These are phyloP conservation scores for carrot (Daucus carota) DNA, from an alignment of 129 eudicot genomes.

Conservation along the genomic window DH1_v3.0 NC_030388.2:20622501-20623000, in stretches of 20 bases:
- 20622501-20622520: too few relatives aligned
- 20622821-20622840: constrained; percentile 34
- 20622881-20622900: constrained; percentile 57
- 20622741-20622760: constrained; percentile 87
- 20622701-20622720: constrained; percentile 60
- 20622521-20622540: too few relatives aligned
- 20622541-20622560: too few relatives aligned
- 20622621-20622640: too few relatives aligned
- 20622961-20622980: constrained; percentile 56
- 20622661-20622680: too few relatives aligned
- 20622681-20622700: neutral
- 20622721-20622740: constrained; percentile 78
- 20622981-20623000: constrained; percentile 77
- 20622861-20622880: constrained; percentile 50
- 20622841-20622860: constrained; percentile 51
- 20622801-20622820: constrained; percentile 59
- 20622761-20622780: constrained; percentile 68
- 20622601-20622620: too few relatives aligned
- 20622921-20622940: constrained; percentile 85
- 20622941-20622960: constrained; percentile 43
- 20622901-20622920: constrained; percentile 75
- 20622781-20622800: constrained; percentile 21
- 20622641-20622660: too few relatives aligned
- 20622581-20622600: too few relatives aligned
- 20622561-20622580: too few relatives aligned